Conservation (phyloP, 106 monocot species). For the Dendrobium officinale region DNA sequence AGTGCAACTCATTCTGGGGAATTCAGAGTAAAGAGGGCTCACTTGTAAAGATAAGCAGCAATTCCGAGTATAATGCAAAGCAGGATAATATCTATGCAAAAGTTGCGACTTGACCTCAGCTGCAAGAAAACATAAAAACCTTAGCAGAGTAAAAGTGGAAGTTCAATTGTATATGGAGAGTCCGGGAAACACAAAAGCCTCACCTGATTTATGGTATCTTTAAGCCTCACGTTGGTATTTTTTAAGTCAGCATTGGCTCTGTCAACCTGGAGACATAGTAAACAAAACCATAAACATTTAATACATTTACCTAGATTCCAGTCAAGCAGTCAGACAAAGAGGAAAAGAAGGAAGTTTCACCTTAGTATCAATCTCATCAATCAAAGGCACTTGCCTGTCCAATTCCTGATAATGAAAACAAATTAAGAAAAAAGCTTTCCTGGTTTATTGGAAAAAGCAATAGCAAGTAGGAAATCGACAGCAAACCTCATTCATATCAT, state of each 20-base stretch:
- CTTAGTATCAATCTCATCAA: slow-evolving; percentile 91
- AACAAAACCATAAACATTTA: not conserved
- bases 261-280: slow-evolving; percentile 42
- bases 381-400: slow-evolving; percentile 94
- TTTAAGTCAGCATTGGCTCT: slow-evolving; percentile 72
- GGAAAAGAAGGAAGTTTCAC: slow-evolving; percentile 1
- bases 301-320: slow-evolving; percentile 1
- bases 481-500: slow-evolving; percentile 94
- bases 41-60: slow-evolving; percentile 94
- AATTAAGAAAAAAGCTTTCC: not conserved
- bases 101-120: slow-evolving; percentile 96
- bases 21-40: slow-evolving; percentile 14
- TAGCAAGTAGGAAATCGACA: slow-evolving; percentile 6
- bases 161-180: not conserved
- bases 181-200: not conserved
- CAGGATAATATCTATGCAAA: slow-evolving; percentile 82
- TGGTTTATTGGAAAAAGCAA: not conserved
- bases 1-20: not conserved
- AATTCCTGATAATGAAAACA: slow-evolving; percentile 45
- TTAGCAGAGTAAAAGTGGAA: not conserved
- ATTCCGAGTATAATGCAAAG: slow-evolving; percentile 86
- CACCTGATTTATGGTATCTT: slow-evolving; percentile 88
- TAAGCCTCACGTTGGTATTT: slow-evolving; percentile 94
- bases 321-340: not conserved
- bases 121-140: slow-evolving; percentile 22